Evolutionary conservation across 2,329 filamentous ascomycete species (phyloP), one percentile per base, ranked within the genome.

Genomic region (Raffaelea ambrosiae): DNA sequence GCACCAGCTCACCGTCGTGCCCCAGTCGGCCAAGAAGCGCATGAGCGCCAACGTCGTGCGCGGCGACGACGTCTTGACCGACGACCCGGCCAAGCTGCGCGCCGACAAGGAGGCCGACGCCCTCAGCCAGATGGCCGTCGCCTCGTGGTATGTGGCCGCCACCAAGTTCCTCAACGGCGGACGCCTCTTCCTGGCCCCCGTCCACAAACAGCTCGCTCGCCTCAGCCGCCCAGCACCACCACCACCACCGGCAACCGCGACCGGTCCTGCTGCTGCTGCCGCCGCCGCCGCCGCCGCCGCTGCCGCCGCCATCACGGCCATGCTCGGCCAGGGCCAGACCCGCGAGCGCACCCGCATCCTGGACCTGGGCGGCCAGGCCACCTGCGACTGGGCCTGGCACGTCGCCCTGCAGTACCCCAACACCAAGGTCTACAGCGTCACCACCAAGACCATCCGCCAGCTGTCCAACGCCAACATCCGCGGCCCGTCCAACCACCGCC

Each of bases 321-420:
- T 16, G 16, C 7, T 14, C 16, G 35, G 35, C 16, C 35, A 14
- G 35, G 35, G 29, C 29, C 29, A 31, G 29, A 31, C 7, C 43
- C 26, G 52, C 16, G 69, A 77, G 49, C 75, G 81, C 21, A 69
- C 81, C 3, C 74, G 85, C 31, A 84, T 96, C 49, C 77, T 97
- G 22, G 91, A 97, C 61, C 81, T 96, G 31, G 89, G 87, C 43
- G 90, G 90, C 40, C 83, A 91, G 61, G 76, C 84, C 0, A 81
- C 86, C 14, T 91, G 88, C 61, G 89, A 95, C 65, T 98, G 93
- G 93, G 91, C 87, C 20, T 98, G 93, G 93, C 83, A 93, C 61
- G 86, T 88, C 49, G 89, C 93, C 1, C 74, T 86, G 43, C 84
- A 91, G 62, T 93, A 90, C 64, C 88, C 87, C 18, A 84, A 88